Percentiles rank a stretch among this genome's conserved stretches.
Evolutionary conservation across 1,284 basidiomycete species (phyloP).

Genomic region (Microbotryum scabiosae): DNA sequence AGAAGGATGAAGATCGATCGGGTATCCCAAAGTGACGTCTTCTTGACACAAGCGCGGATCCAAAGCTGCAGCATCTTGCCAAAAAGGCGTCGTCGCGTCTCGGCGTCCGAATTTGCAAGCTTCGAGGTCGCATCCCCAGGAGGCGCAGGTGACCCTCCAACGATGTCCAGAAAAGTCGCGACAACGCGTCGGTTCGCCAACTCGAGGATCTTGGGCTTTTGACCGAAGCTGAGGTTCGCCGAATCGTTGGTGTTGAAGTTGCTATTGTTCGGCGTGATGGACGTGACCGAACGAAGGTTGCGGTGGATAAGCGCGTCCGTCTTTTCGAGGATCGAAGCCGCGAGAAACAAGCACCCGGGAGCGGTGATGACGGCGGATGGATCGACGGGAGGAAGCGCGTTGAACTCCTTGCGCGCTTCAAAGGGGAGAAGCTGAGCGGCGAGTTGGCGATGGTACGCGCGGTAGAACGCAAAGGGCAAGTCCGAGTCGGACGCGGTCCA

Average conservation of each 20-base stretch:
- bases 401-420: constrained; percentile 25
- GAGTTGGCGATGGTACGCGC: constrained; percentile 47
- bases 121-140: no score
- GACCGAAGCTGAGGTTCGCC: constrained; percentile 44
- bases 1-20: constrained; percentile 44
- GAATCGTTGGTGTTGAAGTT: constrained; percentile 46
- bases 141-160: constrained; percentile 32
- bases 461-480: constrained; percentile 48
- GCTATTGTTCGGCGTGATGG: constrained; percentile 43
- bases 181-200: constrained; percentile 46
- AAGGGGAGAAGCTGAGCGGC: constrained; percentile 42
- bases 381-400: constrained; percentile 27
- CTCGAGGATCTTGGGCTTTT: constrained; percentile 47
- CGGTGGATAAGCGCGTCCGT: constrained; percentile 36
- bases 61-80: constrained; percentile 44
- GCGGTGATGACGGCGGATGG: constrained; percentile 41
- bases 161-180: constrained; percentile 44
- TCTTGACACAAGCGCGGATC: constrained; percentile 43
- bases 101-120: constrained; percentile 9
- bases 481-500: constrained; percentile 45
- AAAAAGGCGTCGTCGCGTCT: constrained; percentile 39
- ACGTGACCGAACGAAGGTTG: constrained; percentile 37
- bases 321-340: constrained; percentile 37
- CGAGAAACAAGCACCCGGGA: constrained; percentile 42
- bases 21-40: constrained; percentile 47